Percentiles rank a stretch among this genome's conserved stretches.
Evolutionary conservation across 345 rosid species (phyloP).

Genomic region (Anacardium occidentale): DNA sequence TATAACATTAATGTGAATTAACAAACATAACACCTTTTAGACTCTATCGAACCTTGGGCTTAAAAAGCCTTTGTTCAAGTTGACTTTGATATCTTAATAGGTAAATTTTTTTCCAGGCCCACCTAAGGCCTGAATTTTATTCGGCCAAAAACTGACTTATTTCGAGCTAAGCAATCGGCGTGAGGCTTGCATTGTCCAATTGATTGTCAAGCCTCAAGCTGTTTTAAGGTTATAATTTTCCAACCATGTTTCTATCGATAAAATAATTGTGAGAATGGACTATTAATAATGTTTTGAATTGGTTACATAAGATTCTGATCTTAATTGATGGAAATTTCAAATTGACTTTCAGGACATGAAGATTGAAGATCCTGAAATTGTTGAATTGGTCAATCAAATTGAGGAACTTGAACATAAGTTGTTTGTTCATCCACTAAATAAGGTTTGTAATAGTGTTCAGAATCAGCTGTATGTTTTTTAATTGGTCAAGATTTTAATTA

Average conservation of each 20-base stretch:
- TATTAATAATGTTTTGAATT: slow-evolving; percentile 1
- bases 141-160: too few species aligned
- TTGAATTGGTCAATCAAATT: slow-evolving; percentile 72
- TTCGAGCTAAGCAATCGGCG: too few species aligned
- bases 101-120: too few species aligned
- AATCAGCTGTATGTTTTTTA: neutral
- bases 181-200: too few species aligned
- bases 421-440: slow-evolving; percentile 81
- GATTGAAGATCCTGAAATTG: slow-evolving; percentile 84
- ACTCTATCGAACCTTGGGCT: too few species aligned
- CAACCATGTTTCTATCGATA: neutral
- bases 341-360: slow-evolving; percentile 80
- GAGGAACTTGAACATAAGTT: slow-evolving; percentile 82
- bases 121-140: too few species aligned
- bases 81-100: too few species aligned
- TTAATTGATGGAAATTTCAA: neutral
- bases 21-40: too few species aligned
- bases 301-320: too few species aligned
- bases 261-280: neutral
- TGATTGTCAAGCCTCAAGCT: neutral
- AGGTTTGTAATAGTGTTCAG: slow-evolving; percentile 46
- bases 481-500: neutral
- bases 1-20: too few species aligned
- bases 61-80: too few species aligned
- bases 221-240: neutral